Base-by-base conservation (phyloP, 768 basidiomycete species). In the Kwoniella shandongensis region DNA sequence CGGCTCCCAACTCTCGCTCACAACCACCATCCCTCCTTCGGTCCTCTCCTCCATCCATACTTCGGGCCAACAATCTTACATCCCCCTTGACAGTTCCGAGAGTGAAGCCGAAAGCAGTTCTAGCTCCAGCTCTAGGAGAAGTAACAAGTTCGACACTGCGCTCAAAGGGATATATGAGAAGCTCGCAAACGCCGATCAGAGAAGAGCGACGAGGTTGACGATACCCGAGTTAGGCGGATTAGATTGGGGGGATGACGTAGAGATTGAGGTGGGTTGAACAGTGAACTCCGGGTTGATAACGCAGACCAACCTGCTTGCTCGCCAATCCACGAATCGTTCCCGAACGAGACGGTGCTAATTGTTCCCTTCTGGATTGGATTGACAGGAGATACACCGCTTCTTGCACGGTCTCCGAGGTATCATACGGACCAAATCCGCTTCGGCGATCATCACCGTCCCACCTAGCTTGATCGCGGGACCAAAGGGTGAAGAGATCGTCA, bases 381-480 rank as follows among this genome's bases (percentile, higher is more conserved):
- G 22, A n/a, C 61, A 79, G 79, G 59, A 70, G 44, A 79, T 96
- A 29, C 78, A 87, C 54, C 79, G 79, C 25, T 91, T 97, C 75
- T 74, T 97, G 47, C 83, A 87, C 76, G 77, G 79, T 1, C 80
- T 99, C 7, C 83, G 87, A 46, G 73, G 76, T 6, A 66, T 86
- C 18, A 39, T 72, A 30, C 54, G 72, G 29, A 35, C 52, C 30
- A 49, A 62, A 42, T 26, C 63, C 59, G 83, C 81, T 7, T 87
- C 88, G 68, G 89, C 85, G 15, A 83, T 86, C 39, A 74, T 89
- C 30, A 83, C 82, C 52, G 78, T 93, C 13, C 81, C 86, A 2
- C 81, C 89, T 6, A 80, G 86, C 63, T 63, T 72, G 85, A 36
- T 87, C 29, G 18, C 50, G 35, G 40, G 57, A 40, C 40, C 48